Conservation (phyloP, 2,329 filamentous ascomycete genomes). For the Harringtonia lauricola region DNA sequence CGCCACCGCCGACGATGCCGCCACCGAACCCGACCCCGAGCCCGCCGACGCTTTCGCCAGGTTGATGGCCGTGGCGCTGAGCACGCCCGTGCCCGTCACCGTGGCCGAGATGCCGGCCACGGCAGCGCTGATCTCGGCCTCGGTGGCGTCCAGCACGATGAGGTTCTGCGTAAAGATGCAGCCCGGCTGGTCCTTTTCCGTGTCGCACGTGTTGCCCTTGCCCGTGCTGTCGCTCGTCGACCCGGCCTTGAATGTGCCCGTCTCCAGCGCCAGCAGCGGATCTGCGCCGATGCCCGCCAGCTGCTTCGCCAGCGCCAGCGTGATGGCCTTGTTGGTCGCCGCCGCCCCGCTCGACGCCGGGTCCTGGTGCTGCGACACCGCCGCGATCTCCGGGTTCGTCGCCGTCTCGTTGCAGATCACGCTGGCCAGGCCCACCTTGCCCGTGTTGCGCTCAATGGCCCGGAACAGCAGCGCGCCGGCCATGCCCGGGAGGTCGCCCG, state of each 20-base stretch:
- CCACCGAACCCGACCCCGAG: too few relatives aligned
- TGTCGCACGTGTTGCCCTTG: constrained; percentile 43
- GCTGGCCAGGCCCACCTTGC: constrained; percentile 42
- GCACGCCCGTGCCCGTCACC: constrained; percentile 12
- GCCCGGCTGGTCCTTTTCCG: constrained; percentile 32
- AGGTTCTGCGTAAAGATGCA: constrained; percentile 46
- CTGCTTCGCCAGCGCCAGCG: constrained; percentile 46
- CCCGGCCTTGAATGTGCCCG: constrained; percentile 53
- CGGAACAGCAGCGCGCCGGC: constrained; percentile 41
- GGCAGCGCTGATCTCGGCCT: constrained; percentile 42
- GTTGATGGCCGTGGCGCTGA: constrained; percentile 14
- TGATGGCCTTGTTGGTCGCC: constrained; percentile 46
- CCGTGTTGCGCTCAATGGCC: constrained; percentile 50
- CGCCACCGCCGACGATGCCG: too few relatives aligned
- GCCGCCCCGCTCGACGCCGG: constrained; percentile 46
- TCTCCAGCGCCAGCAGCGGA: constrained; percentile 46
- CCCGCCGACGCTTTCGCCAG: constrained; percentile 13
- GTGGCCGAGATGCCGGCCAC: constrained; percentile 25
- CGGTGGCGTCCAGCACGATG: constrained; percentile 41
- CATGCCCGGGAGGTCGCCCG: constrained; percentile 39
- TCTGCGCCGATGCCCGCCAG: constrained; percentile 51
- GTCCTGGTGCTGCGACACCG: constrained; percentile 56
- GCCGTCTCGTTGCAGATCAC: constrained; percentile 44
- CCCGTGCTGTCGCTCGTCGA: constrained; percentile 26
- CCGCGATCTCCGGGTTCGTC: constrained; percentile 53